Evolutionary conservation across 306 rosid genomes (phyloP).

Genomic region (Castanea mollissima): DNA sequence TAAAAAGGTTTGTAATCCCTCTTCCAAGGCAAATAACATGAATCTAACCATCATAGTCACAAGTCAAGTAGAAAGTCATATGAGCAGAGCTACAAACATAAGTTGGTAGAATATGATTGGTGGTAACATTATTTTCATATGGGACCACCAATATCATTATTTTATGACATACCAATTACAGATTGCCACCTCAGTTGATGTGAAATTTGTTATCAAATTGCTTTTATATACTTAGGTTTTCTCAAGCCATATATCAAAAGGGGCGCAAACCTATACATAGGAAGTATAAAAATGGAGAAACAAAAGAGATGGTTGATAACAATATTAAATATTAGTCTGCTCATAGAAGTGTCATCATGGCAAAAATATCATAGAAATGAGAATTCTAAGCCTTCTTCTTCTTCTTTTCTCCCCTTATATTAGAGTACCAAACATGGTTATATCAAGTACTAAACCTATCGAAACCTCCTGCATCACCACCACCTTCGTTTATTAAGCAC

Average conservation of each 20-base stretch:
- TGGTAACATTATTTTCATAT: too few species aligned
- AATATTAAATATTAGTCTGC: slow-evolving; percentile 20
- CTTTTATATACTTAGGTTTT: too few species aligned
- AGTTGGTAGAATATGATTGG: too few species aligned
- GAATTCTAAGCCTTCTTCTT: slow-evolving; percentile 39
- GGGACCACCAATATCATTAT: too few species aligned
- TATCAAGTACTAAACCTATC: slow-evolving; percentile 36
- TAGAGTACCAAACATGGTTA: slow-evolving; percentile 70
- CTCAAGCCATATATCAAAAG: too few species aligned
- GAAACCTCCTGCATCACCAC: too few species aligned
- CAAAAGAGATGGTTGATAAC: not conserved
- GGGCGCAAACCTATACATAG: too few species aligned
- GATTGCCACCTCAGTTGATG: too few species aligned
- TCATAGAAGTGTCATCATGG: slow-evolving; percentile 5
- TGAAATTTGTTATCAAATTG: too few species aligned
- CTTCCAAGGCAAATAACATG: not conserved
- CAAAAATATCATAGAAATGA: not conserved
- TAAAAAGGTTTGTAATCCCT: not conserved
- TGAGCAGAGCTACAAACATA: not conserved
- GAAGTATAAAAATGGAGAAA: too few species aligned
- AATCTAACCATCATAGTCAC: not conserved
- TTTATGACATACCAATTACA: too few species aligned
- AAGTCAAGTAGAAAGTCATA: not conserved
- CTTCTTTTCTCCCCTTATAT: slow-evolving; percentile 63
- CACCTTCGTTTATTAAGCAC: too few species aligned